Evolutionary conservation across 371 early-diverging fungal species (phyloP), one percentile per base, ranked within the genome.

Genomic region (Blyttiomyces sp.): DNA sequence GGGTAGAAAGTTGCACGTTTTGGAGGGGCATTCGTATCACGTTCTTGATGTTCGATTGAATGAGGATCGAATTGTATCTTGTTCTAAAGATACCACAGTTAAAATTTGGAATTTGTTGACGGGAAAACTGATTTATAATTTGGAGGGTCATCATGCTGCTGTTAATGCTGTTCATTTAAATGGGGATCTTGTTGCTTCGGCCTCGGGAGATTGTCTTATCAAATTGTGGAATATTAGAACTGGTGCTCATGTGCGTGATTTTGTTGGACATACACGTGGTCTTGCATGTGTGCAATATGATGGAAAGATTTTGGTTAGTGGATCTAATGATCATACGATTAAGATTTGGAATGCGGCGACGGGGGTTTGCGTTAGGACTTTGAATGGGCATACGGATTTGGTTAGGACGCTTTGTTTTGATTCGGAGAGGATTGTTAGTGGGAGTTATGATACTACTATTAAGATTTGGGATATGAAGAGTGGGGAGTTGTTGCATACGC

Each of bases 341-440:
- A 87, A 88, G 63, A 75, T 98, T 9, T 99, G 99, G 99, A 86
- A 94, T 63, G 88, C 90, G 5, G 73, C 85, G 36, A 88, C 93
- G 19, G 97, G 95, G 13, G 70, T 79, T 46, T 87, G 88, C 67
- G 59, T 85, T 0, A 68, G 76, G 51, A 88, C 88, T 0, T 77
- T 96, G 48, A 70, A 73, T 53, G 94, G 91, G 17, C 99, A 99
- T 74, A 84, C 83, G 17, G 90, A 90, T 35, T 74, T 96, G 30
- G 98, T 98, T 13, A 84, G 95, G 36, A 96, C 95, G 13, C 75
- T 98, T 33, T 88, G 88, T 45, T 89, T 79, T 54, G 80, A 88
- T 49, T 69, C 77, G 6, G 83, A 88, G 49, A 63, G 85, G 7
- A 82, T 94, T 39, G 88, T 93, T 27, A 84, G 85, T 43, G 92